Percentiles rank a stretch among this genome's conserved stretches.
These are phyloP conservation scores for Salmacisia buchloeana DNA, from an alignment of 1,284 basidiomycete species.

Conservation along the genomic window DNA sequence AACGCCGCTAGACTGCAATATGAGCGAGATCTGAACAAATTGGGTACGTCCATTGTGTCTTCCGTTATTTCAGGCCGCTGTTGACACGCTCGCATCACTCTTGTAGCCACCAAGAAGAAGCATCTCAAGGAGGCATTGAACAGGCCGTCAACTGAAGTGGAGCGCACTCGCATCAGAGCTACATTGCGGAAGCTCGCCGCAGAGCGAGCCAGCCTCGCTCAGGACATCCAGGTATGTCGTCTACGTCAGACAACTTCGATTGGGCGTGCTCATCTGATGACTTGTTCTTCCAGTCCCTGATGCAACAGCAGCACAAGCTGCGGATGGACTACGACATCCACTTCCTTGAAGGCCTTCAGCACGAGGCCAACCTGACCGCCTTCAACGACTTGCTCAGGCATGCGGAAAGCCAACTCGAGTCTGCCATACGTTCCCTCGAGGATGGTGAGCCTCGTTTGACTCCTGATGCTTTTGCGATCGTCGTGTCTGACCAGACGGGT, in stretches of 20 bases:
- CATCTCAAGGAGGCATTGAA: background rate
- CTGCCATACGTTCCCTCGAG: background rate
- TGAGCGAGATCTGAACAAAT: background rate
- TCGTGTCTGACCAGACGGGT: no score
- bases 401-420: background rate
- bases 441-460: background rate
- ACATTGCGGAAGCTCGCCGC: background rate
- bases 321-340: conserved; percentile 6
- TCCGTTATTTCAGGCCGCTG: background rate
- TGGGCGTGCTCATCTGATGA: background rate
- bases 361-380: background rate
- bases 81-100: background rate
- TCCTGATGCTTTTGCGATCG: no score
- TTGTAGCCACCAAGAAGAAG: background rate
- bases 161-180: background rate
- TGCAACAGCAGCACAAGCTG: background rate
- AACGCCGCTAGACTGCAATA: background rate
- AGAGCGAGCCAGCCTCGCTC: background rate
- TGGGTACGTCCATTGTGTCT: background rate
- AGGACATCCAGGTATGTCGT: conserved; percentile 1
- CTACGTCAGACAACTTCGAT: background rate
- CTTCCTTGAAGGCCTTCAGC: background rate
- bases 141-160: background rate
- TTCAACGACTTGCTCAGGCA: background rate
- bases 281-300: background rate